phyloP scores from a whole-genome alignment of 805 yeast species.

The Candida nemodendra region DNA sequence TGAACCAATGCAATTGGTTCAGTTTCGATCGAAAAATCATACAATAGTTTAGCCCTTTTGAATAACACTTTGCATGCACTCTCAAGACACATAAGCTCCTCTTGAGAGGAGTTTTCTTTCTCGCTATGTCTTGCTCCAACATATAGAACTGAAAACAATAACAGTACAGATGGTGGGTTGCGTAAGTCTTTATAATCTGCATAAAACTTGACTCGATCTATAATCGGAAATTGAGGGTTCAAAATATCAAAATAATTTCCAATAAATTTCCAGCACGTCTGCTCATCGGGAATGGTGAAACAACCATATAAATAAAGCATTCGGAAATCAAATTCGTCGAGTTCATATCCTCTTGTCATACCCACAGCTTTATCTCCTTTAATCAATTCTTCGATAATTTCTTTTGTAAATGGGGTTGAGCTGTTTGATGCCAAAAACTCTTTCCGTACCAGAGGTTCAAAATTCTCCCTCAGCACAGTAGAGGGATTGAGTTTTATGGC shows the following conservation, averaged over 20 bases:
- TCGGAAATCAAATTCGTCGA: slow-evolving; percentile 51
- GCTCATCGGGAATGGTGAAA: slow-evolving; percentile 64
- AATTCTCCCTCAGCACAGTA: slow-evolving; percentile 10
- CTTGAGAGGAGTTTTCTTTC: slow-evolving; percentile 52
- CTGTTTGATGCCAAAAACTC: slow-evolving; percentile 12
- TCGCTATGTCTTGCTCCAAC: slow-evolving; percentile 64
- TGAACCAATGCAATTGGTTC: slow-evolving; percentile 65
- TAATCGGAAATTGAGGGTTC: slow-evolving; percentile 66
- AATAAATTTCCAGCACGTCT: slow-evolving; percentile 59
- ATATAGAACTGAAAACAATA: slow-evolving; percentile 62
- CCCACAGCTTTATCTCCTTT: slow-evolving; percentile 15
- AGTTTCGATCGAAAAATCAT: slow-evolving; percentile 65
- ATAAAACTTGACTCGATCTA: slow-evolving; percentile 64
- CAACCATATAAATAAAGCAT: slow-evolving; percentile 67
- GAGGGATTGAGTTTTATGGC: slow-evolving; percentile 12
- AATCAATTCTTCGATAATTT: slow-evolving; percentile 18
- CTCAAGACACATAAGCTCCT: slow-evolving; percentile 44
- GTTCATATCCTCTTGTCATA: slow-evolving; percentile 21
- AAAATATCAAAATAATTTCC: slow-evolving; percentile 61
- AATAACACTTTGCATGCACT: slow-evolving; percentile 31
- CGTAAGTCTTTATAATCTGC: slow-evolving; percentile 51
- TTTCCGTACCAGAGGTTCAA: slow-evolving; percentile 12
- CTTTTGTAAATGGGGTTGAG: slow-evolving; percentile 28
- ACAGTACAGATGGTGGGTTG: slow-evolving; percentile 59
- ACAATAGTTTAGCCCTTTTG: slow-evolving; percentile 59